Evolutionary conservation across 345 rosid genomes (phyloP).

Genomic region (Abelmoschus esculentus): DNA sequence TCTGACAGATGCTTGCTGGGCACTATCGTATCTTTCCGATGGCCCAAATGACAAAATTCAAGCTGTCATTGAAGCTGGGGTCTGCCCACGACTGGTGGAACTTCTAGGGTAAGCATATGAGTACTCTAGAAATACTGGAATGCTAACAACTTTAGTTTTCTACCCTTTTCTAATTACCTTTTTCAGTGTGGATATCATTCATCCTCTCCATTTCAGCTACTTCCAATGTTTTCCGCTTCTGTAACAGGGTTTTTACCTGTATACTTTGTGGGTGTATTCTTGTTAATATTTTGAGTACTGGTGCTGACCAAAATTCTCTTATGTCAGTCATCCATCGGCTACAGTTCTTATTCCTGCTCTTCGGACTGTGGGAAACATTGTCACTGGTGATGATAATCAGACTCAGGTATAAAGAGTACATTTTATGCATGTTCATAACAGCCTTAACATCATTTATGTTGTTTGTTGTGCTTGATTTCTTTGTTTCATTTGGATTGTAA

Average conservation of each 20-base stretch:
- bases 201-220: conserved; percentile 2
- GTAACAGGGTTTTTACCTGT: conserved; percentile 13
- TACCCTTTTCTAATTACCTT: not conserved
- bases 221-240: conserved; percentile 3
- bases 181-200: not conserved
- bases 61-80: conserved; percentile 75
- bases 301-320: conserved; percentile 21
- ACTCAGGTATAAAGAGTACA: conserved; percentile 50
- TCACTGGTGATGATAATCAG: conserved; percentile 81
- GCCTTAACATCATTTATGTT: not conserved
- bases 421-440: conserved; percentile 5
- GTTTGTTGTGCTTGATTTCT: not conserved
- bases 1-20: conserved; percentile 90
- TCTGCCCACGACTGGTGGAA: conserved; percentile 73
- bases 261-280: conserved; percentile 4
- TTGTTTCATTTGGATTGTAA: not conserved
- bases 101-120: conserved; percentile 52
- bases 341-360: conserved; percentile 84
- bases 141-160: not conserved
- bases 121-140: not conserved
- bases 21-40: conserved; percentile 64
- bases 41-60: conserved; percentile 89
- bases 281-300: conserved; percentile 6
- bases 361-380: conserved; percentile 73
- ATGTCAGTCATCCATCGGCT: conserved; percentile 63